Base-by-base conservation (phyloP, 345 rosid species). In the Moricandia moricandioides region DNA sequence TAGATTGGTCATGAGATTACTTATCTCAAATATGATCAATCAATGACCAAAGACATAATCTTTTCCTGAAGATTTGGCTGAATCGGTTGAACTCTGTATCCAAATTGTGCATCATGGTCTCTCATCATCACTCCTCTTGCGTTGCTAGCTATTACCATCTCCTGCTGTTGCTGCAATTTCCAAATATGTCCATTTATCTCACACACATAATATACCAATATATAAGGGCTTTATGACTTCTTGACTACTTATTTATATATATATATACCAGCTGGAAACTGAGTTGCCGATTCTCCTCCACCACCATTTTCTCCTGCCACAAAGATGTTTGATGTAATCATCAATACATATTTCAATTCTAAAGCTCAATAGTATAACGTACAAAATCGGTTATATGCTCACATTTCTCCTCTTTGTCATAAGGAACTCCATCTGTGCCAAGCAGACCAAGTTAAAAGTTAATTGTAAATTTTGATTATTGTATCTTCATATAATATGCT, bases 251-350 rank as follows among this genome's bases (percentile, higher is more conserved):
- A 29, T 29, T n/a, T n/a, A 30, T 24, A 70, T 4, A 3, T 33
- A 16, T 39, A 10, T 4, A 47, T 84, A 86, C 89, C 89, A 83
- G 51, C 76, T 65, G 71, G 54, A 79, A 84, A 65, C 5, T 11
- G 67, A 86, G 89, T 27, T 80, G 83, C 69, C 78, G 71, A 62
- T 84, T 37, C 80, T 83, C 84, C 51, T 81, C 89, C 67, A 78
- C 79, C 57, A 80, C 8, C 52, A 37, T 66, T 43, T 83, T 83
- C 61, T 6, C 74, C 86, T 85, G 81, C 58, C 67, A 65, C 18
- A 17, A 54, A 14, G 4, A 49, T 33, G 33, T 13, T 54, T 30
- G 8, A 54, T 65, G 12, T 18, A 34, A 74, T 26, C 70, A 74
- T 43, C 26, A n/a, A 49, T 31, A 39, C 11, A 68, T 2, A 67